These are phyloP conservation scores for Hydnomerulius pinastri DNA, from an alignment of 768 basidiomycete genomes.

Conservation along the genomic window DNA sequence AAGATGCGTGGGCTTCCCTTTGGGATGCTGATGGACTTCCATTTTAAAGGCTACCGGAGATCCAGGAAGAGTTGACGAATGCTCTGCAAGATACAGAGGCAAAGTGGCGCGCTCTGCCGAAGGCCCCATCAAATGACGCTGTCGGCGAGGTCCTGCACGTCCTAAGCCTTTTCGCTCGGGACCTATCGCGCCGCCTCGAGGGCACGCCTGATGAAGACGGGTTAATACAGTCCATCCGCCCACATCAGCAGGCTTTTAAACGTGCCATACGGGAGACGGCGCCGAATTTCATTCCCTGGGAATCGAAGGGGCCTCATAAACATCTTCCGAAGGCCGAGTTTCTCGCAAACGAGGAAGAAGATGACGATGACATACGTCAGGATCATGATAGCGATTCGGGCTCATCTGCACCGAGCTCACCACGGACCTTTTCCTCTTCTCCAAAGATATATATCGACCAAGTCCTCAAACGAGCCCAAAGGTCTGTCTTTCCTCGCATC, in stretches of 20 bases:
- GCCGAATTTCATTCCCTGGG: constrained; percentile 59
- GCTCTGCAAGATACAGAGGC: constrained; percentile 43
- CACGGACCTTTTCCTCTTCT: no score
- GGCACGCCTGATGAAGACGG: constrained; percentile 56
- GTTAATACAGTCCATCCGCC: constrained; percentile 56
- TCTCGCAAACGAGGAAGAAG: constrained; percentile 42
- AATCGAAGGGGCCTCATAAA: constrained; percentile 8
- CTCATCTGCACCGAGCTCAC: no score
- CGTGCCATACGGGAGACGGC: constrained; percentile 50
- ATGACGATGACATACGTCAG: constrained; percentile 4
- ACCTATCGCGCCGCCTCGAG: constrained; percentile 47
- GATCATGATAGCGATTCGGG: background rate
- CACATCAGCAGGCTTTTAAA: constrained; percentile 49
- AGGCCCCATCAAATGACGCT: constrained; percentile 55
- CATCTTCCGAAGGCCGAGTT: constrained; percentile 27
- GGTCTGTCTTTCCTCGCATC: constrained; percentile 42
- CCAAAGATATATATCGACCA: constrained; percentile 53
- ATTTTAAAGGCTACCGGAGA: constrained; percentile 54
- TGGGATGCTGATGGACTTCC: background rate
- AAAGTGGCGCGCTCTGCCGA: constrained; percentile 40
- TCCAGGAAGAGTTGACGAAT: constrained; percentile 57
- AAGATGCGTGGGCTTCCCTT: background rate
- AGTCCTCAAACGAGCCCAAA: constrained; percentile 45
- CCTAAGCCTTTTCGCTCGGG: constrained; percentile 47
- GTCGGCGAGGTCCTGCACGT: constrained; percentile 55